Conservation (phyloP, 148 eudicot species). For the Cornus florida region DNA sequence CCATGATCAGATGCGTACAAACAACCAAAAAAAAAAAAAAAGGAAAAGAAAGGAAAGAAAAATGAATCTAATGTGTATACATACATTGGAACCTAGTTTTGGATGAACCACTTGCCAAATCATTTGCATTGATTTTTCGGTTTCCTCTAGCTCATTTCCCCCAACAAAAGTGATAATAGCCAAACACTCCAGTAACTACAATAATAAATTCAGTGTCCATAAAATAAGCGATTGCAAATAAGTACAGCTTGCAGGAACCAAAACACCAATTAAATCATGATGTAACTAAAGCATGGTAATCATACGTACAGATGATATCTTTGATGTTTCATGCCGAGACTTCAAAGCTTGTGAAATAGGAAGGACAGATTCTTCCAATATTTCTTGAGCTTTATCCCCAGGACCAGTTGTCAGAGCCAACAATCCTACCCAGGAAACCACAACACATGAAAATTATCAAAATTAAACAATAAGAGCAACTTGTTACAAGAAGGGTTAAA, state of each 20-base stretch:
- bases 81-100: slow-evolving; percentile 80
- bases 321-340: slow-evolving; percentile 63
- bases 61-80: slow-evolving; percentile 15
- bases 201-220: background rate
- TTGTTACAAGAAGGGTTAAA: background rate
- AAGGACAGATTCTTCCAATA: slow-evolving; percentile 63
- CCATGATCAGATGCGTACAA: background rate
- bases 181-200: slow-evolving; percentile 83
- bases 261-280: background rate
- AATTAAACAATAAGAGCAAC: background rate
- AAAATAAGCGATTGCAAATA: background rate
- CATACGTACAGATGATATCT: slow-evolving; percentile 59
- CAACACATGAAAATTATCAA: background rate
- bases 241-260: background rate
- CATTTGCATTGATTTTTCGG: slow-evolving; percentile 76
- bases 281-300: background rate
- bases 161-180: slow-evolving; percentile 79
- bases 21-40: background rate
- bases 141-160: slow-evolving; percentile 72
- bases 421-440: slow-evolving; percentile 46
- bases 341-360: slow-evolving; percentile 75
- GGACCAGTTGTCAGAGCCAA: slow-evolving; percentile 78
- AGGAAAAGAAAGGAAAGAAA: too few relatives aligned
- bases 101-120: slow-evolving; percentile 98
- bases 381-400: slow-evolving; percentile 78